Base-by-base conservation (phyloP, 257 asterid species). In the Fraxinus americana region DNA sequence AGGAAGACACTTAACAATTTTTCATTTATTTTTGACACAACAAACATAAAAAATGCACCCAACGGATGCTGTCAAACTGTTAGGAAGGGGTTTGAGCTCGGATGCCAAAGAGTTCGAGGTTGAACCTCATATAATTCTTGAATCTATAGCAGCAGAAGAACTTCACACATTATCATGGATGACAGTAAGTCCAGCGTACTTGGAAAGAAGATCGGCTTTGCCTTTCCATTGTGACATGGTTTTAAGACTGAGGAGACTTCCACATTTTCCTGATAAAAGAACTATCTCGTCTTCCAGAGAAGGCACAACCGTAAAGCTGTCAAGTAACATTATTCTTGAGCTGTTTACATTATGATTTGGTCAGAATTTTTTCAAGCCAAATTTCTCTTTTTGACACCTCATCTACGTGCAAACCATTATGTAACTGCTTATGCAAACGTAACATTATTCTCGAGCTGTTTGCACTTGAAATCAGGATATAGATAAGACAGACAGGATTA, bases 171-270 rank as follows among this genome's bases (percentile, higher is more conserved):
- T 96, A 75, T 96, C 99, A 2, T 96, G 99, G 99, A 87, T 96
- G 98, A 93, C 99, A 1, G 92, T 84, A 13, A 90, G 97, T 57
- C 99, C 99, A 1, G 92, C 93, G 0, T 96, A 96, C 84, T 77
- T 92, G 87, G 98, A 96, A 45, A 86, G 99, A 83, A 85, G 99
- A 81, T 84, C 97, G 0, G 92, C 96, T 34, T 79, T 96, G 82
- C 98, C 98, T 50, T 92, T 96, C 67, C 98, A 96, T 11, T 96
- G 99, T 45, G 98, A 96, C 84, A 91, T 90, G 95, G 96, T 93
- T 78, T 87, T 96, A 78, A 86, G 99, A 70, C 92, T 96, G 17
- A 79, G 96, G 76, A 83, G 99, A 87, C 94, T 96, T 63, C 94
- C 92, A 43, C 96, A 96, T 83, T 96, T 96, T 66, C 97, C 98